Evolutionary conservation across 2,329 filamentous ascomycete species (phyloP), one percentile per base, ranked within the genome.

Genomic region (Stemphylium vesicarium): DNA sequence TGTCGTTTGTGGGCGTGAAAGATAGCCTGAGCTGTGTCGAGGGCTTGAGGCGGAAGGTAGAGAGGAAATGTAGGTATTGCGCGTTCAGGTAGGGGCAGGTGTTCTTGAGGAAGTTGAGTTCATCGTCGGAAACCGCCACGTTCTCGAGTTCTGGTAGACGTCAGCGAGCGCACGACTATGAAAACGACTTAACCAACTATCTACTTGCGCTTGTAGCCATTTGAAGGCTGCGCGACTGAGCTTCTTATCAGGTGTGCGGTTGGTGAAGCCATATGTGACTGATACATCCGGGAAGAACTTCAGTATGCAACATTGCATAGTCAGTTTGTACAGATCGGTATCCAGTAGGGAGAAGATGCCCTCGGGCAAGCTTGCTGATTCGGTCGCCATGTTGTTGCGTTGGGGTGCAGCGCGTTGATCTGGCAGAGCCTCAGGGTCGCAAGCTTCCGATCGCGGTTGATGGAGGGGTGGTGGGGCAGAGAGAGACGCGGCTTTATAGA

Each of bases 241-340:
- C 74, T 93, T 92, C 86, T 97, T 96, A 58, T 96, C 87, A 7
- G 92, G 91, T 1, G 95, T 99, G 45, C 95, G 89, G 75, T 99
- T 99, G 46, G 92, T 98, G 79, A 96, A 97, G 56, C 90, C 87
- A 73, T 98, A 99, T 2, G 91, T 92, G 54, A 98, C 95, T 39
- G 88, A 85, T 67, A 75, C 80, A 54, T 93, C 83, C 31, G 89
- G 89, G 76, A 96, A 98, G 80, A 93, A 96, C 77, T 96, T 96
- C 65, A 96, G 84, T 62, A 98, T 89, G 58, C 75, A 77, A 48
- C 75, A 96, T 88, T 99, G 95, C 95, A 99, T 99, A 16, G 95
- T 99, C 77, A 99, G 79, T 78, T 99, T 99, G 85, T 97, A 99
- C 57, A 99, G 77, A 74, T 89, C 87, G 1, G 80, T 82, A 53